phyloP scores from a whole-genome alignment of 495 filamentous ascomycete species.

The Darksidea phi region DNA sequence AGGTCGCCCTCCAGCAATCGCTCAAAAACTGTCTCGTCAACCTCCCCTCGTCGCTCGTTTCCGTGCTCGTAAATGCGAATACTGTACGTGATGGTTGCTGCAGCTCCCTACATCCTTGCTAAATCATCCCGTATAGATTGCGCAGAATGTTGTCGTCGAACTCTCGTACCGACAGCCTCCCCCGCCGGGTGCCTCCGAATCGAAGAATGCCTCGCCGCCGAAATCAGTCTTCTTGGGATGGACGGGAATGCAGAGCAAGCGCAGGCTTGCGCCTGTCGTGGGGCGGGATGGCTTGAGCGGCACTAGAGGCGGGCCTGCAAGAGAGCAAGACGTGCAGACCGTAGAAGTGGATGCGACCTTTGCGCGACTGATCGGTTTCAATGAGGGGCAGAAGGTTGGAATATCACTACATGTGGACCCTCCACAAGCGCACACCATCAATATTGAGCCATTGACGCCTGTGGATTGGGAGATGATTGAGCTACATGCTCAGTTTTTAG shows the following conservation, averaged over 20 bases:
- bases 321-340: conserved; percentile 69
- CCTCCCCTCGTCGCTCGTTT: conserved; percentile 79
- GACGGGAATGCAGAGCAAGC: conserved; percentile 95
- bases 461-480: conserved; percentile 99
- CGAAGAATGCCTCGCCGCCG: conserved; percentile 47
- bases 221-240: conserved; percentile 84
- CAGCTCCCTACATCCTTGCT: background rate
- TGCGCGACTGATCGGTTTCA: conserved; percentile 74
- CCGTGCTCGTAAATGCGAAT: conserved; percentile 80
- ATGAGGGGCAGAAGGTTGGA: conserved; percentile 78
- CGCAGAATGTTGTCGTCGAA: conserved; percentile 95
- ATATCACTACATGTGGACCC: conserved; percentile 81
- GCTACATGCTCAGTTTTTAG: conserved; percentile 88
- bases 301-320: conserved; percentile 49
- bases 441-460: conserved; percentile 91
- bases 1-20: conserved; percentile 69
- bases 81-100: conserved; percentile 57
- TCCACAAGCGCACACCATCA: conserved; percentile 83
- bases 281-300: conserved; percentile 68
- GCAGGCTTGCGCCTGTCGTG: conserved; percentile 69
- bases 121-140: conserved; percentile 53
- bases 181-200: conserved; percentile 20
- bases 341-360: conserved; percentile 91
- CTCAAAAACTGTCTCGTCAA: conserved; percentile 95
- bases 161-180: conserved; percentile 50